Conservation (phyloP, 2,329 filamentous ascomycete genomes). For the Cladosporium sp. region DNA sequence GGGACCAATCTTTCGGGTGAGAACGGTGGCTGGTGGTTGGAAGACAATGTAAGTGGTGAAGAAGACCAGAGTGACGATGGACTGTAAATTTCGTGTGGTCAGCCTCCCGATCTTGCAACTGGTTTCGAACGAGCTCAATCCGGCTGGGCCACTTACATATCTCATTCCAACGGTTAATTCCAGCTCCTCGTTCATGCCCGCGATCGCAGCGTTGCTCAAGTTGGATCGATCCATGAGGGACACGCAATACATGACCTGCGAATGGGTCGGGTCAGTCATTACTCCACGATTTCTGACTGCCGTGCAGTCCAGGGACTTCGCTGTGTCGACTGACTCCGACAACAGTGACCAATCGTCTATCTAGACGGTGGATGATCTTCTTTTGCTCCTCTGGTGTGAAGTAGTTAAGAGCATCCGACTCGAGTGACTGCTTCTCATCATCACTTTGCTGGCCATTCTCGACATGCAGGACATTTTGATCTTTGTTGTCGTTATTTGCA, state of each 20-base stretch:
- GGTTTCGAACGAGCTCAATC: constrained; percentile 1
- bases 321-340: constrained; percentile 28
- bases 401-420: constrained; percentile 18
- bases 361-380: constrained; percentile 62
- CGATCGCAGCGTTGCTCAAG: constrained; percentile 66
- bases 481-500: constrained; percentile 2
- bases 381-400: constrained; percentile 21
- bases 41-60: constrained; percentile 69
- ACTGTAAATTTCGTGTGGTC: constrained; percentile 4
- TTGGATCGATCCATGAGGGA: constrained; percentile 77
- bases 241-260: constrained; percentile 63
- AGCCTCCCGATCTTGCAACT: background rate
- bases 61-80: constrained; percentile 61
- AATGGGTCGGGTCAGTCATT: too few species aligned
- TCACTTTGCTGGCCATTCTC: constrained; percentile 5
- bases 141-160: constrained; percentile 7
- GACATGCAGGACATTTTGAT: background rate
- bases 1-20: constrained; percentile 60
- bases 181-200: constrained; percentile 48
- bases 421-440: constrained; percentile 8
- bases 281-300: constrained; percentile 36
- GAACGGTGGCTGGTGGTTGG: constrained; percentile 65
- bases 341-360: constrained; percentile 46
- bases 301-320: constrained; percentile 48
- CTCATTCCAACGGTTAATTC: constrained; percentile 11